Percentiles rank a stretch among this genome's conserved stretches.
Evolutionary conservation across 768 basidiomycete species (phyloP).

Genomic region (Lyophyllum decastes): DNA sequence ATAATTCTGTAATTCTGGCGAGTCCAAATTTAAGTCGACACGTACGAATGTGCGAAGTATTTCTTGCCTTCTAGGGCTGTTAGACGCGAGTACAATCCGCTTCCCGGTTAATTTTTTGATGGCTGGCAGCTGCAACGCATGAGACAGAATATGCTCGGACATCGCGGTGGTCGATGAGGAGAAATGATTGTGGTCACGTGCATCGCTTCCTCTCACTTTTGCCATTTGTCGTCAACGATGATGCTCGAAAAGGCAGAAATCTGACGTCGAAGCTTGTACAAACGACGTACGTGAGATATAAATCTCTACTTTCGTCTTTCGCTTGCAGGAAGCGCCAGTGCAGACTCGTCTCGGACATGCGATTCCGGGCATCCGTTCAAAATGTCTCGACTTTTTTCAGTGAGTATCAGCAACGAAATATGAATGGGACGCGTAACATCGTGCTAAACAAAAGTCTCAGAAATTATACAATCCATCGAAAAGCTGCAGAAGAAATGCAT

Average conservation of each 20-base stretch:
- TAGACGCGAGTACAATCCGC: conserved; percentile 83
- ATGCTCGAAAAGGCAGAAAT: neutral
- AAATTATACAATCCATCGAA: conserved; percentile 79
- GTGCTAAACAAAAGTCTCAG: conserved; percentile 38
- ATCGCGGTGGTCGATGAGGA: conserved; percentile 18
- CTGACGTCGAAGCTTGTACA: neutral
- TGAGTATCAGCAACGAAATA: conserved; percentile 23
- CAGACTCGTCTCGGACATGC: conserved; percentile 38
- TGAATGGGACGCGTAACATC: conserved; percentile 1
- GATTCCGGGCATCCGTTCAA: conserved; percentile 62
- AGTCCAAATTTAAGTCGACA: conserved; percentile 15
- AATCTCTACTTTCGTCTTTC: neutral
- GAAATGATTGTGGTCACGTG: neutral
- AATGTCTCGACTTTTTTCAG: conserved; percentile 59
- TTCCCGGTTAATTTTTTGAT: conserved; percentile 73
- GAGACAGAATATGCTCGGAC: conserved; percentile 56
- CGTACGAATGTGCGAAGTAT: conserved; percentile 79
- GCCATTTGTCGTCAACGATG: neutral
- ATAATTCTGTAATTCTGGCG: neutral
- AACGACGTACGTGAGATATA: neutral
- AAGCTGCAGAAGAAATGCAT: conserved; percentile 85
- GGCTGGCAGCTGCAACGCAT: conserved; percentile 63
- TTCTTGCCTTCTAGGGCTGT: conserved; percentile 82
- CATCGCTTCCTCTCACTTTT: neutral
- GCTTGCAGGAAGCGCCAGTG: neutral